Evolutionary conservation across 495 filamentous ascomycete genomes (phyloP), one percentile per base, ranked within the genome.

Genomic region (Tetracladium marchalianum): DNA sequence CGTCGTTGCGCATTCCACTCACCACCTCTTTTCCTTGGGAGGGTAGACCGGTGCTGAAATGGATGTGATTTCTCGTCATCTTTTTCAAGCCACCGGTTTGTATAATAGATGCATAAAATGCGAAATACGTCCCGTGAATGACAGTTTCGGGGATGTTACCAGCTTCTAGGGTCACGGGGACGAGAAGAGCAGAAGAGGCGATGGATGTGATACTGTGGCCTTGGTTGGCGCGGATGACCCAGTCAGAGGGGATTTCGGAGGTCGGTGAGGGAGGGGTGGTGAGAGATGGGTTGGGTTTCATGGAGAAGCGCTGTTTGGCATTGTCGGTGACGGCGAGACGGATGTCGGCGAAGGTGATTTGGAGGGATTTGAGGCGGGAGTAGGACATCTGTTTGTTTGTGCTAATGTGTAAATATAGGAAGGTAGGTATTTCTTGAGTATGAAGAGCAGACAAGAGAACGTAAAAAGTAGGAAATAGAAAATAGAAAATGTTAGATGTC

Each of bases 161-260:
- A 1, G 57, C 57, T 15, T 64, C 63, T 17, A 63, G 61, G 16
- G 65, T 81, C 52, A 96, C 62, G 11, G 80, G 79, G 13, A 69
- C 75, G 11, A 92, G 78, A 12, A 93, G 72, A 0, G 72, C 71
- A 18, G 80, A 77, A 22, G 76, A 75, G 17, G 82, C 79, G 36
- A 98, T 65, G 22, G 22, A 3, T 39, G 68, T 70, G 61, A 89
- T 77, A 55, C 69, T 76, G 67, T 96, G 92, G 40, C 92, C 92
- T 67, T 98, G 92, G 51, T 86, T 92, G 1, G 92, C 92, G 57
- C 92, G 89, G 68, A 98, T 95, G 11, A 94, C 68, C 69, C 78
- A 97, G 59, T 85, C 67, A 1, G 73, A 59, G 0, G 85, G 77
- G 34, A 82, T 66, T 9, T 62, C 63, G 13, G 43, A 43, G 15